Conservation (phyloP, 495 filamentous ascomycete genomes). For the Aspergillus bridgeri region DNA sequence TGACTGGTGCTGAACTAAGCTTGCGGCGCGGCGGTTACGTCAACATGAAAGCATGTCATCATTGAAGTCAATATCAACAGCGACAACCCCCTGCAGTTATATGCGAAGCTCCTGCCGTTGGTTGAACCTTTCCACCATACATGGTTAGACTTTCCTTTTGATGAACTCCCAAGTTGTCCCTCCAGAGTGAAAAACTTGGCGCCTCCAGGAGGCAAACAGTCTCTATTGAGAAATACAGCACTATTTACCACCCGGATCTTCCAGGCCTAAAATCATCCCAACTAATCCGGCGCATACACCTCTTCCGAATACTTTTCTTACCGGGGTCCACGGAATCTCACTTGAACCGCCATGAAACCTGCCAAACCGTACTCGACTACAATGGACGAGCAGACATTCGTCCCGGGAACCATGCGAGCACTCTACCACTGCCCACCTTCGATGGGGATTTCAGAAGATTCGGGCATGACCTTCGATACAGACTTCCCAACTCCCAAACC, state of each 20-base stretch:
- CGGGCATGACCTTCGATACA: conserved; percentile 31
- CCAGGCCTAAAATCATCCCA: not conserved
- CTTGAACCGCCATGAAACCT: conserved; percentile 15
- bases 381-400: conserved; percentile 31
- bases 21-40: conserved; percentile 10
- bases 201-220: not conserved
- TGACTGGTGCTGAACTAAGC: conserved; percentile 4
- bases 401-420: conserved; percentile 39
- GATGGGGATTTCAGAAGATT: conserved; percentile 20
- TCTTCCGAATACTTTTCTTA: not conserved
- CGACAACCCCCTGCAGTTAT: not conserved
- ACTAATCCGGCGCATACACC: not conserved
- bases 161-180: not conserved
- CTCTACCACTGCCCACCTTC: conserved; percentile 34
- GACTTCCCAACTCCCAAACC: conserved; percentile 40
- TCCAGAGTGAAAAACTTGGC: not conserved
- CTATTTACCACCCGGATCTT: not conserved
- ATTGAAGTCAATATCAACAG: not conserved
- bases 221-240: not conserved
- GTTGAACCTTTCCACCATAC: not conserved
- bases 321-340: not conserved
- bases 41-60: conserved; percentile 7
- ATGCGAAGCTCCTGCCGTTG: not conserved
- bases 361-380: conserved; percentile 27
- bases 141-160: not conserved